Conservation (phyloP, 768 basidiomycete species). For the Brasilioporus rufonigricans region DNA sequence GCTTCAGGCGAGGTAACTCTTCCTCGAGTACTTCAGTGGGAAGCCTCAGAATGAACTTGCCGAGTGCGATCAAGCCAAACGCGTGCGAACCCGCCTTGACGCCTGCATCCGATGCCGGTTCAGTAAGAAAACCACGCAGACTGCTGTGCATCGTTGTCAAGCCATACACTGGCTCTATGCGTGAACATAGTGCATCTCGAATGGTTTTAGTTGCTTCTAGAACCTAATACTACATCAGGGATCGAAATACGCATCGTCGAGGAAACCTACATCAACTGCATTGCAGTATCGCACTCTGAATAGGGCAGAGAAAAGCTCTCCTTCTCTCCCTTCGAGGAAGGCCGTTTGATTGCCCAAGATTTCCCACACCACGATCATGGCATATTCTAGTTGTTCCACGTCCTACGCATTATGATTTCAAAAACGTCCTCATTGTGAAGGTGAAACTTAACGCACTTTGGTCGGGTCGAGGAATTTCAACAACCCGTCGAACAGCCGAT, state of each 20-base stretch:
- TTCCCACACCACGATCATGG: slow-evolving; percentile 81
- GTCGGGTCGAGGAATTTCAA: slow-evolving; percentile 58
- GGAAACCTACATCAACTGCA: slow-evolving; percentile 57
- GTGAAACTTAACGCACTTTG: slow-evolving; percentile 46
- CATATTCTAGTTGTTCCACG: slow-evolving; percentile 70
- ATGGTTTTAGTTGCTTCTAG: slow-evolving; percentile 81
- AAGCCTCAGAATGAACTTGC: slow-evolving; percentile 77
- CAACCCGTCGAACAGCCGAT: slow-evolving; percentile 65
- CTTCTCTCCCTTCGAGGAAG: slow-evolving; percentile 77
- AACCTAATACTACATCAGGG: slow-evolving; percentile 46
- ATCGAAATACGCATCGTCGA: background rate
- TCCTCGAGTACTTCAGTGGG: slow-evolving; percentile 86
- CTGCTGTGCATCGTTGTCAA: slow-evolving; percentile 79
- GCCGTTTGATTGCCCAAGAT: slow-evolving; percentile 71
- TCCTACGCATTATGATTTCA: slow-evolving; percentile 38
- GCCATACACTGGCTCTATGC: slow-evolving; percentile 81
- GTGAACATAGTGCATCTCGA: slow-evolving; percentile 68
- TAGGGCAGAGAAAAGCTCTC: slow-evolving; percentile 68
- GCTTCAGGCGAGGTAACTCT: slow-evolving; percentile 74
- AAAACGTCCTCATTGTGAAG: background rate
- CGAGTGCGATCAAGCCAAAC: slow-evolving; percentile 80
- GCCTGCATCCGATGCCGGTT: slow-evolving; percentile 49
- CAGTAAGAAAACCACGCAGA: slow-evolving; percentile 60
- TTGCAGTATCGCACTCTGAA: slow-evolving; percentile 73
- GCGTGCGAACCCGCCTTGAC: slow-evolving; percentile 68